Conservation (phyloP, 176 grass and related monocot genomes). For the Oryza meridionalis region DNA sequence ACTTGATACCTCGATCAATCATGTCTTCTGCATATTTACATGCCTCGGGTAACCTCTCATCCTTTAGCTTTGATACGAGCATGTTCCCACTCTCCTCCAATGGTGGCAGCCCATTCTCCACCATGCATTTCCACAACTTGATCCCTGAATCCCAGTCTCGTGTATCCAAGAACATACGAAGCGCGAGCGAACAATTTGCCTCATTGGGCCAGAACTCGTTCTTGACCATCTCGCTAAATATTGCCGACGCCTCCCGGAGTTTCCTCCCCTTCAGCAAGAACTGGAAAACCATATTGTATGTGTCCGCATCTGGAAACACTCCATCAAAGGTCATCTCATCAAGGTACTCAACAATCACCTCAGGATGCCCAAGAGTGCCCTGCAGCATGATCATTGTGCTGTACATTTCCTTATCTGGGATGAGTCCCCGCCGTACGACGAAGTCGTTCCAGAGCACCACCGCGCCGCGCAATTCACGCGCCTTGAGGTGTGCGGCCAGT, state of each 20-base stretch:
- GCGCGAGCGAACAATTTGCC: conserved; percentile 50
- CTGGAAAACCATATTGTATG: conserved; percentile 64
- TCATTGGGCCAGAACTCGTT: conserved; percentile 65
- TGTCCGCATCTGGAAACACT: conserved; percentile 62
- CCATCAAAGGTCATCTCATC: conserved; percentile 75
- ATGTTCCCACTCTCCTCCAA: conserved; percentile 77
- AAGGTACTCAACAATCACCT: conserved; percentile 48
- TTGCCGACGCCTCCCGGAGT: conserved; percentile 48
- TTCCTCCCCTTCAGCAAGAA: conserved; percentile 62
- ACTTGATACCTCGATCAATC: conserved; percentile 80
- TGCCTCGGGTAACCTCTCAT: conserved; percentile 77
- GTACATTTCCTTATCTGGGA: conserved; percentile 69
- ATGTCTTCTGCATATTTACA: conserved; percentile 91
- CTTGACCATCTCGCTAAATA: conserved; percentile 91
- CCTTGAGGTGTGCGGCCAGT: conserved; percentile 38
- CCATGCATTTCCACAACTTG: conserved; percentile 83
- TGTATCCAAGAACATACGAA: conserved; percentile 61
- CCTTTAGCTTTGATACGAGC: conserved; percentile 62
- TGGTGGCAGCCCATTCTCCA: conserved; percentile 54
- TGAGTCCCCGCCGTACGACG: conserved; percentile 30
- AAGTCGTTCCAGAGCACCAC: conserved; percentile 59
- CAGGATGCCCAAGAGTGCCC: conserved; percentile 44
- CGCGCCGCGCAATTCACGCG: conserved; percentile 35
- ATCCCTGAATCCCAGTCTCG: conserved; percentile 56
- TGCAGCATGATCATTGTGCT: conserved; percentile 66